phyloP scores from a whole-genome alignment of 2,329 filamentous ascomycete species.

The Ascochyta fabae region DNA sequence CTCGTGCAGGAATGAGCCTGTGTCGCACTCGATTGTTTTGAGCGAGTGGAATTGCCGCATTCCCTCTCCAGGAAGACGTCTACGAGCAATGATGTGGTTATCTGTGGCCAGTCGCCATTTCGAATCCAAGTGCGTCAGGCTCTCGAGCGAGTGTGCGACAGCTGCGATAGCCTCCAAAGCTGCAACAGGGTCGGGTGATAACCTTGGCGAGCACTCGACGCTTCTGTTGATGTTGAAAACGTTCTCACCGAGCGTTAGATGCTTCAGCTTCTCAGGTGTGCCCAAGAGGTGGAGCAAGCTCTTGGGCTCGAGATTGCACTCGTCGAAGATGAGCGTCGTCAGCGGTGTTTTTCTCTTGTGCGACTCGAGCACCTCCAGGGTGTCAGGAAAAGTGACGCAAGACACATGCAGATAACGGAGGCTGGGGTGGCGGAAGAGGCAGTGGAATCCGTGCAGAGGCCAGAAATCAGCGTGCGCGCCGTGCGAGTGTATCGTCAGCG shows the following conservation, averaged over 20 bases:
- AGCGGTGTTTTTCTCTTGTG: conserved; percentile 36
- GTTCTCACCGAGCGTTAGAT: conserved; percentile 46
- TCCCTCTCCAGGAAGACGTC: conserved; percentile 31
- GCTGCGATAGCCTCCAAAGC: conserved; percentile 34
- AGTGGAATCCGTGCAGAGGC: conserved; percentile 40
- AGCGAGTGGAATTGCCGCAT: conserved; percentile 42
- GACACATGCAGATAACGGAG: conserved; percentile 44
- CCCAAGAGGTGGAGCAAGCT: conserved; percentile 35
- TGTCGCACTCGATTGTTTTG: conserved; percentile 39
- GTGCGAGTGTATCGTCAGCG: conserved; percentile 44
- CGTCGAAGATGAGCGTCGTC: conserved; percentile 43
- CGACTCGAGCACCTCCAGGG: conserved; percentile 28
- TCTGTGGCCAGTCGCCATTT: conserved; percentile 24
- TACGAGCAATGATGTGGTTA: conserved; percentile 22
- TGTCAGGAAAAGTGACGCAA: conserved; percentile 33
- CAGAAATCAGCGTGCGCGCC: conserved; percentile 42
- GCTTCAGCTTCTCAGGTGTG: conserved; percentile 38
- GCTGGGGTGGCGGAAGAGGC: conserved; percentile 44
- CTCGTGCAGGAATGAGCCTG: conserved; percentile 39
- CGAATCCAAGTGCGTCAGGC: conserved; percentile 37
- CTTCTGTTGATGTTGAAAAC: conserved; percentile 32
- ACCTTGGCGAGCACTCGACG: conserved; percentile 17
- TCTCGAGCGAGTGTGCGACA: conserved; percentile 43
- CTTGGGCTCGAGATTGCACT: conserved; percentile 39
- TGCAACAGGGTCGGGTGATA: conserved; percentile 23